Evolutionary conservation across 441 rosid genomes (phyloP), one percentile per base, ranked within the genome.

Genomic region (Caryocar brasiliense): DNA sequence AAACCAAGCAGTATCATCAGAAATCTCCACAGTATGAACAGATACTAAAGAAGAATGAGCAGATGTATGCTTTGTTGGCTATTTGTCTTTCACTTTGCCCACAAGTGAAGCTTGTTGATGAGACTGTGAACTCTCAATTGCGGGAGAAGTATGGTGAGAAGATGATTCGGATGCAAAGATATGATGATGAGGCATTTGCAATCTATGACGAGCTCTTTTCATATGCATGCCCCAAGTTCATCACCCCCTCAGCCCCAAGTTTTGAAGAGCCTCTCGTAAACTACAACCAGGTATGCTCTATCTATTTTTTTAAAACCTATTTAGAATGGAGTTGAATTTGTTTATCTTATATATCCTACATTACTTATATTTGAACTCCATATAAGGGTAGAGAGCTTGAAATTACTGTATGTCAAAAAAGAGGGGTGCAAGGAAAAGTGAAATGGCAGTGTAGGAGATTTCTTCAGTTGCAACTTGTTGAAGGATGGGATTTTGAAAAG

Each of bases 141-240:
- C 71, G 86, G 44, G 98, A 90, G 78, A 90, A 90, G 74, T 86
- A 90, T 66, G 98, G 98, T 54, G 98, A 90, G 48, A 90, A 90
- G 75, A 90, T 90, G 96, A 58, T 64, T 57, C 74, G 87, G 58
- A 84, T 90, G 93, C 98, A 79, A 70, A 77, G 92, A 60, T 91
- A 43, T 26, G 98, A 91, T 37, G 96, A 91, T 12, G 98, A 91
- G 41, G 95, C 95, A 36, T 86, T 84, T 65, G 73, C 74, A 17
- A 58, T 78, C 13, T 86, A 76, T 42, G 98, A 91, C 63, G 98
- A 91, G 67, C 90, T 86, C 54, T 84, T 91, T 81, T 86, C 96
- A 1, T 91, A 91, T 65, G 98, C 98, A 40, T 91, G 98, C 54
- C 98, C 98, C 27, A 91, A 91, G 78, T 91, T 91, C 66, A 91